Conservation (phyloP, 345 rosid species). For the Hypericum perforatum region DNA sequence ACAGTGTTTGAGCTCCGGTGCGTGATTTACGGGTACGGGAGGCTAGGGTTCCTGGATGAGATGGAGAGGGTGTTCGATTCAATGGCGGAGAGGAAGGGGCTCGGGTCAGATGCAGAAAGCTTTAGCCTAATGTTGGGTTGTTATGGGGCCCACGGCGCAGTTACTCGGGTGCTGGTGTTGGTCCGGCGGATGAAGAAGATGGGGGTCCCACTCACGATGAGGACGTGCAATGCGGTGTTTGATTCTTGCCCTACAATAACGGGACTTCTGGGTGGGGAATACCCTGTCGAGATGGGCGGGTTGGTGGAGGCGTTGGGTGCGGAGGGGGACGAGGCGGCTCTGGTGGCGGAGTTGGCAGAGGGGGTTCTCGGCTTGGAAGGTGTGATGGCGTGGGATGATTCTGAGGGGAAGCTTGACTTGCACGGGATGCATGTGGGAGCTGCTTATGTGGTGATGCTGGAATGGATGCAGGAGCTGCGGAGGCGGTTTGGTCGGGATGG, state of each 20-base stretch:
- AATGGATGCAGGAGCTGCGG: slow-evolving; percentile 62
- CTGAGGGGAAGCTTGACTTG: slow-evolving; percentile 63
- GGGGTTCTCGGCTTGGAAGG: slow-evolving; percentile 40
- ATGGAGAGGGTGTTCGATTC: slow-evolving; percentile 38
- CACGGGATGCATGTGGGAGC: slow-evolving; percentile 76
- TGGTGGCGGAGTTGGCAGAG: slow-evolving; percentile 40
- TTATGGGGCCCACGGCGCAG: slow-evolving; percentile 50
- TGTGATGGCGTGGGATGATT: slow-evolving; percentile 39
- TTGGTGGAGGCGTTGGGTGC: slow-evolving; percentile 31
- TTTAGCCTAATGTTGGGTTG: slow-evolving; percentile 77
- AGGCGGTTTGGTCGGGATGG: slow-evolving; percentile 24
- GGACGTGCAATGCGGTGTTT: slow-evolving; percentile 69
- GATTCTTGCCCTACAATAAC: slow-evolving; percentile 51
- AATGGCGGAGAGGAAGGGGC: slow-evolving; percentile 41
- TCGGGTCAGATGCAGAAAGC: slow-evolving; percentile 47
- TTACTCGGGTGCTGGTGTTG: slow-evolving; percentile 53
- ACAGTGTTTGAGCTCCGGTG: slow-evolving; percentile 43
- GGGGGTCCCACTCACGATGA: slow-evolving; percentile 41
- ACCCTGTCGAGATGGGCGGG: slow-evolving; percentile 38
- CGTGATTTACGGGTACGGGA: slow-evolving; percentile 56
- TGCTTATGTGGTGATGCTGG: slow-evolving; percentile 57
- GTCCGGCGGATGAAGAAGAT: slow-evolving; percentile 38
- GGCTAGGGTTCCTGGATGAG: slow-evolving; percentile 48
- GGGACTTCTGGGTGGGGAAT: slow-evolving; percentile 21
- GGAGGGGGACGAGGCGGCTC: slow-evolving; percentile 40